A percentile compares a stretch with the other conserved stretches of the same genome.
Evolutionary conservation across 164 flowering plant genomes (phyloP).

Genomic region (Nymphaea thermarum): DNA sequence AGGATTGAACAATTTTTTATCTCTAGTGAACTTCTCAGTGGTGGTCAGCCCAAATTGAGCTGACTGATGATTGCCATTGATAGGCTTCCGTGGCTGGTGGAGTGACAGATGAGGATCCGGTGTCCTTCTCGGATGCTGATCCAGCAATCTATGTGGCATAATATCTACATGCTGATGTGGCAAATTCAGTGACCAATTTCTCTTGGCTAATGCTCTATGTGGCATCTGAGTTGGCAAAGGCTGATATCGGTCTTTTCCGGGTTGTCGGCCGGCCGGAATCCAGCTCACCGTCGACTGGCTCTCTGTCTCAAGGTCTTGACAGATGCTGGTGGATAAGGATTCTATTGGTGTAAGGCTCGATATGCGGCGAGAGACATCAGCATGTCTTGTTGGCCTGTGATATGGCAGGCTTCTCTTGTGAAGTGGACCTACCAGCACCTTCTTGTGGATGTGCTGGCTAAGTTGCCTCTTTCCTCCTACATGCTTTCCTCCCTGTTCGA

Average conservation of each 20-base stretch:
- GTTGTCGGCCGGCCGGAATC: neutral
- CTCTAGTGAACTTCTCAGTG: neutral
- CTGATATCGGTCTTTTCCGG: neutral
- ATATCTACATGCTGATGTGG: neutral
- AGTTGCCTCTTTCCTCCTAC: constrained; percentile 1
- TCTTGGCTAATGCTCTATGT: neutral
- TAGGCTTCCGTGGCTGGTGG: neutral
- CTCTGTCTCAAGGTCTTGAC: neutral
- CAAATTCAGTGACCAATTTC: neutral
- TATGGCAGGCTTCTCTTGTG: constrained; percentile 1
- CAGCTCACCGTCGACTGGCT: neutral
- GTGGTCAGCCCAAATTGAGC: neutral
- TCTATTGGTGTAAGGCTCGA: neutral
- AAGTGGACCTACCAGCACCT: constrained; percentile 1
- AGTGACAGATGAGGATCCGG: neutral
- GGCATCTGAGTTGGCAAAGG: neutral
- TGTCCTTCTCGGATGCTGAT: no score
- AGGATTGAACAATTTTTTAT: neutral
- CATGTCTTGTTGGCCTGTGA: neutral
- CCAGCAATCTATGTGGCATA: neutral
- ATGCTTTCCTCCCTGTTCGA: neutral
- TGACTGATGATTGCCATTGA: neutral
- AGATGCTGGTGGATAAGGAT: neutral
- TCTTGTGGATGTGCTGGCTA: neutral
- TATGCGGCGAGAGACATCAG: neutral